A percentile compares a stretch with the other conserved stretches of the same genome.
phyloP scores from a whole-genome alignment of 257 asterid genomes.

The Sherardia arvensis region DNA sequence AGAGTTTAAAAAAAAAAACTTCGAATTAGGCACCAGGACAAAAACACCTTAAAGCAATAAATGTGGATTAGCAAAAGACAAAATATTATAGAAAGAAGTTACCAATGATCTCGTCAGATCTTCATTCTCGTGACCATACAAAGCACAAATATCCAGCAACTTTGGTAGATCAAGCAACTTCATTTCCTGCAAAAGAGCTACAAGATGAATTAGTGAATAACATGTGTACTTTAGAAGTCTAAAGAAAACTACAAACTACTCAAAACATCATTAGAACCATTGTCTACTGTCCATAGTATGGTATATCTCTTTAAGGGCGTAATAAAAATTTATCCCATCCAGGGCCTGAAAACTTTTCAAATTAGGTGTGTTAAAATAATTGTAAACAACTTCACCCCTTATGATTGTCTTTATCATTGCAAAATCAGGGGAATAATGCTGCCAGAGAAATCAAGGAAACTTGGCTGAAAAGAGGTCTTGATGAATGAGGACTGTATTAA shows the following conservation, averaged over 20 bases:
- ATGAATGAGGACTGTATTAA: no score
- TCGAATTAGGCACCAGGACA: neutral
- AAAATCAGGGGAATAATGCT: neutral
- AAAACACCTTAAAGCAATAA: neutral
- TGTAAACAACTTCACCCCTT: neutral
- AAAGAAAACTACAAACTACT: neutral
- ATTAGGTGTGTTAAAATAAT: neutral
- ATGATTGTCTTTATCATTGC: neutral
- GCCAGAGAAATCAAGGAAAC: neutral
- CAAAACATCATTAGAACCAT: neutral
- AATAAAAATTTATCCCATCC: no score
- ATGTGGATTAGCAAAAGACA: neutral
- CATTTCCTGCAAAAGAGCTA: slow-evolving; percentile 95
- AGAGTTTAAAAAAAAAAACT: no score
- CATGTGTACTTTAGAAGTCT: slow-evolving; percentile 16
- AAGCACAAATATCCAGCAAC: slow-evolving; percentile 77
- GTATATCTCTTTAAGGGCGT: no score
- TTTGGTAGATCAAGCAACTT: slow-evolving; percentile 83
- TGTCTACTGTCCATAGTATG: no score
- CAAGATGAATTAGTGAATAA: slow-evolving; percentile 40
- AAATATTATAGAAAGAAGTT: slow-evolving; percentile 13
- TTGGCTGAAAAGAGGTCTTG: neutral
- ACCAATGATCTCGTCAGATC: slow-evolving; percentile 75
- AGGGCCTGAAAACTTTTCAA: neutral
- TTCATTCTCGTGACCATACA: slow-evolving; percentile 85